Percentiles rank a stretch among this genome's conserved stretches.
phyloP scores from a whole-genome alignment of 768 basidiomycete species.

The Boletus subcaerulescens region DNA sequence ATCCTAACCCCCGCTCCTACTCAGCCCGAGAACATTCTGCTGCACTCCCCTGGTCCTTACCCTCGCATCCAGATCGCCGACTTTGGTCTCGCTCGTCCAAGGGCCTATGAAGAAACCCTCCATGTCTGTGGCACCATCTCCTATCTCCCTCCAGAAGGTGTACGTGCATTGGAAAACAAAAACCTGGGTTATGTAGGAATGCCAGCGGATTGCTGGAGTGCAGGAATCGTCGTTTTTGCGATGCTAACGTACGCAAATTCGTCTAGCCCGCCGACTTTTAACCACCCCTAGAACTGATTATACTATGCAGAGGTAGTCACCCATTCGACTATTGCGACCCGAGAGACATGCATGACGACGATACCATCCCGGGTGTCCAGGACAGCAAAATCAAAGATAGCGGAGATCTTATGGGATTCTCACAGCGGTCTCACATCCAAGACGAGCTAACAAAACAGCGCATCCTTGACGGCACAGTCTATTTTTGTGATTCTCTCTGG shows the following conservation, averaged over 20 bases:
- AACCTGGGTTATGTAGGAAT: constrained; percentile 73
- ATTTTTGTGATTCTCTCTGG: constrained; percentile 60
- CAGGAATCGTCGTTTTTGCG: constrained; percentile 75
- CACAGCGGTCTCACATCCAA: constrained; percentile 38
- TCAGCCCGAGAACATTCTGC: constrained; percentile 82
- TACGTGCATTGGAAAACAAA: constrained; percentile 73
- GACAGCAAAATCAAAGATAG: constrained; percentile 33
- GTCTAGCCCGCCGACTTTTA: neutral
- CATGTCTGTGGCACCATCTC: constrained; percentile 88
- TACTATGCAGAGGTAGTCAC: constrained; percentile 56
- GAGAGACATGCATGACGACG: constrained; percentile 12
- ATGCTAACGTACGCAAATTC: constrained; percentile 71
- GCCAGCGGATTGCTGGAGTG: constrained; percentile 91
- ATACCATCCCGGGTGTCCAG: constrained; percentile 1
- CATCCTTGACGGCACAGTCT: constrained; percentile 60
- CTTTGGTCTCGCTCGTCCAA: constrained; percentile 79
- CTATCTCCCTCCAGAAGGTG: constrained; percentile 83
- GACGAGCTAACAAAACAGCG: constrained; percentile 66
- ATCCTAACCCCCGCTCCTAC: neutral
- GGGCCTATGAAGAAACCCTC: constrained; percentile 76
- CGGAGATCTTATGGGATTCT: constrained; percentile 30
- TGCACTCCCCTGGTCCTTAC: constrained; percentile 77
- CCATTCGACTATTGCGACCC: constrained; percentile 66
- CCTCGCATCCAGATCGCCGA: constrained; percentile 84
- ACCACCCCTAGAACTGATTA: neutral